A percentile compares a stretch with the other conserved stretches of the same genome.
Conservation (phyloP, 1,139 yeast genomes). For the Zhuliangozyma parablackwelliae region DNA sequence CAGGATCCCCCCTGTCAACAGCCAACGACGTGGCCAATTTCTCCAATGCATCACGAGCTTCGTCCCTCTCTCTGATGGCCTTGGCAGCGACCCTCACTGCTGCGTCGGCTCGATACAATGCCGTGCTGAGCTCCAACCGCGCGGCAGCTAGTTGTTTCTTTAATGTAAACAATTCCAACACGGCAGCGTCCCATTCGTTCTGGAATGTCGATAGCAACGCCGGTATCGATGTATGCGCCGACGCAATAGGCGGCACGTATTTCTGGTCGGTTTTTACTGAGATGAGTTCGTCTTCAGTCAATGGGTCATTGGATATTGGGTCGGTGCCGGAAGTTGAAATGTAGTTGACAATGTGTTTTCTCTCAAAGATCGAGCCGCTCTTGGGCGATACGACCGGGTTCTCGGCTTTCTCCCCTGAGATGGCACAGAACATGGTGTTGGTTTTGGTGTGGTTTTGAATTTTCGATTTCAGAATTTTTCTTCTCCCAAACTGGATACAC, state of each 20-base stretch:
- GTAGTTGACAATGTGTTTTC: slow-evolving; percentile 55
- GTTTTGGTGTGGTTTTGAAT: too few species aligned
- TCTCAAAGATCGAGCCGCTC: slow-evolving; percentile 73
- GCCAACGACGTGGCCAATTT: slow-evolving; percentile 30
- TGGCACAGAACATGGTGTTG: slow-evolving; percentile 10
- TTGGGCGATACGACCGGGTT: slow-evolving; percentile 74
- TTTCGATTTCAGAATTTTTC: too few species aligned
- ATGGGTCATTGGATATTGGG: slow-evolving; percentile 66
- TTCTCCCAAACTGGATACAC: too few species aligned
- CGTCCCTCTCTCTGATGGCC: slow-evolving; percentile 71
- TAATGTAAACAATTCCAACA: slow-evolving; percentile 73
- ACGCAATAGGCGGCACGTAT: slow-evolving; percentile 37
- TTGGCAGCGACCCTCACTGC: slow-evolving; percentile 82
- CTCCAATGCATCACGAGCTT: slow-evolving; percentile 56
- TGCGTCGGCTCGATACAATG: slow-evolving; percentile 84
- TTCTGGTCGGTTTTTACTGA: slow-evolving; percentile 24
- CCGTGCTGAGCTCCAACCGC: slow-evolving; percentile 68
- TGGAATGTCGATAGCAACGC: slow-evolving; percentile 70
- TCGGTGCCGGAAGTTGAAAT: slow-evolving; percentile 65
- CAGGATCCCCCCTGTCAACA: too few species aligned
- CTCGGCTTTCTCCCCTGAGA: slow-evolving; percentile 66
- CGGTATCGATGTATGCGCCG: slow-evolving; percentile 69
- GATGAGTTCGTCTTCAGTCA: slow-evolving; percentile 57
- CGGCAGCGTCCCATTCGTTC: slow-evolving; percentile 86
- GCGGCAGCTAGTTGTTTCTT: slow-evolving; percentile 67